Evolutionary conservation across 1,284 basidiomycete genomes (phyloP), one percentile per base, ranked within the genome.

Genomic region (Leccinum griseonigrum): DNA sequence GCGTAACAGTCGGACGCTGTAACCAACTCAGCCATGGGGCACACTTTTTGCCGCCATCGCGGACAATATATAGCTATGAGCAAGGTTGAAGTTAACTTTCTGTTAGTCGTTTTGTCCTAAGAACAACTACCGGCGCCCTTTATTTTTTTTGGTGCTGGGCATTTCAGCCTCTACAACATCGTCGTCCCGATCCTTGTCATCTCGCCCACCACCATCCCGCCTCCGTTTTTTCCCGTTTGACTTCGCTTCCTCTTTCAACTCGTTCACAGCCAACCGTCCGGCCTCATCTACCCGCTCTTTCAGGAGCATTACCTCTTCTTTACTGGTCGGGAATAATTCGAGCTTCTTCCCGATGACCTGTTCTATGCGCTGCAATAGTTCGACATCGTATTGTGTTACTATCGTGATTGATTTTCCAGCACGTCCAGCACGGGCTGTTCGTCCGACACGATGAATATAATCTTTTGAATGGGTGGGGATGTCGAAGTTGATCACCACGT

Each of bases 381-480:
- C 97, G 61, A 99, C 95, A 70, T 99, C 97, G 76, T 99, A 99
- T 77, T 99, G 97, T 1, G 97, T 96, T 11, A 98, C 95, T 26
- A 99, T 83, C 11, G 97, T 98, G 68, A 99, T 92, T 1, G 94
- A 91, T 78, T 98, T 98, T 50, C 97, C 97, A 2, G 94, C 88
- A 50, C 97, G 86, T 14, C 97, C 97, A 0, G 97, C 97, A 74
- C 97, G 90, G 3, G 97, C 97, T 34, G 97, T 99, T 65, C 97
- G 88, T 38, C 97, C 97, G 18, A 99, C 97, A 60, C 97, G 88
- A 75, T 99, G 97, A 61, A 99, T 98, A 76, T 99, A 99, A 76
- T 99, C 97, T 80, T 99, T 99, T 31, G 96, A 98, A 75, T 99
- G 94, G 6, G 95, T 94, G 1, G 97, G 97, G 64, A 98, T 92